Percentiles rank a stretch among this genome's conserved stretches.
Evolutionary conservation across 257 asterid genomes (phyloP).

Genomic region (Fraxinus americana): DNA sequence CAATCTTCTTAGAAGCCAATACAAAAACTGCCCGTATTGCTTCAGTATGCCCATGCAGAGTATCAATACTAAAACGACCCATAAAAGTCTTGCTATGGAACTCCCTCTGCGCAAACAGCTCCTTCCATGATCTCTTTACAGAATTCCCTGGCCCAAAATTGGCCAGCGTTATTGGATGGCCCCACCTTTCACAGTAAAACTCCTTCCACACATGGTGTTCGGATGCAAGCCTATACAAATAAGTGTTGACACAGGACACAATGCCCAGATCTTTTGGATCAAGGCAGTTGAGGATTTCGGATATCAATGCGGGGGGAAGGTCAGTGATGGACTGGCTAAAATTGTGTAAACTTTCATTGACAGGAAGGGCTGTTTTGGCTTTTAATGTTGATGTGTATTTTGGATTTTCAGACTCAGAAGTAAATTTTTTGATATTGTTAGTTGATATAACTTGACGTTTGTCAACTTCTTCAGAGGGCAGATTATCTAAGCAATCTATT

Average conservation of each 20-base stretch:
- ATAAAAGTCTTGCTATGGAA: conserved; percentile 76
- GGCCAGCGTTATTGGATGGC: conserved; percentile 52
- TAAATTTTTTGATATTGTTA: conserved; percentile 21
- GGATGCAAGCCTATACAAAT: conserved; percentile 65
- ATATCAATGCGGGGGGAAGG: conserved; percentile 80
- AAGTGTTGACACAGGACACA: conserved; percentile 79
- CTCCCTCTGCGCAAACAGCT: conserved; percentile 84
- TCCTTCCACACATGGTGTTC: conserved; percentile 90
- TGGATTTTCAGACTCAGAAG: conserved; percentile 31
- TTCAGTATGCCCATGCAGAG: conserved; percentile 85
- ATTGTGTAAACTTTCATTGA: conserved; percentile 31
- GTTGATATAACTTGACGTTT: conserved; percentile 33
- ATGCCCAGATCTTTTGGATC: conserved; percentile 90
- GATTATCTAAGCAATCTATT: conserved; percentile 37
- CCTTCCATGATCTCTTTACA: conserved; percentile 83
- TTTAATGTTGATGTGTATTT: conserved; percentile 26
- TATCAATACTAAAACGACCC: conserved; percentile 80
- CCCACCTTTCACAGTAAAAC: conserved; percentile 92
- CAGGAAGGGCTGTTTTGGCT: conserved; percentile 38
- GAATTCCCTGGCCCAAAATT: conserved; percentile 43
- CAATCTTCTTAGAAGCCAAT: conserved; percentile 72
- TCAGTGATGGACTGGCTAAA: conserved; percentile 44
- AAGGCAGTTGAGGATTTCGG: conserved; percentile 78
- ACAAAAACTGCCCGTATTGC: conserved; percentile 79
- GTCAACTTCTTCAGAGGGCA: conserved; percentile 25